phyloP scores from a whole-genome alignment of 2,329 filamentous ascomycete species.

The Beauveria pseudobassiana region DNA sequence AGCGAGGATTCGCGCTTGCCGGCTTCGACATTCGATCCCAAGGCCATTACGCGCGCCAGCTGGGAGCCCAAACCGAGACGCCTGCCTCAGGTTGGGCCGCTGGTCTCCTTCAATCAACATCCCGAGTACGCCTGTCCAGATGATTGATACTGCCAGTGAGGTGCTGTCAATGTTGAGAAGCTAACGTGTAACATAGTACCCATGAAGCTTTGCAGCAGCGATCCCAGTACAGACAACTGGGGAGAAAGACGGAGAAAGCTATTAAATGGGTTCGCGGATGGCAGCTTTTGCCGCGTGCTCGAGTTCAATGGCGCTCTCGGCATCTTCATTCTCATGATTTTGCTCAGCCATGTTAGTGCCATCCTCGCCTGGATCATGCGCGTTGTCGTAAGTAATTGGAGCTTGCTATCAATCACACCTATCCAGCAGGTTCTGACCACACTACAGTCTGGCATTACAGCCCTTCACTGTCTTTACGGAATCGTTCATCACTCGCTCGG shows the following conservation, averaged over 20 bases:
- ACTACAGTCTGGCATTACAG: conserved; percentile 52
- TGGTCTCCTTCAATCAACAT: conserved; percentile 77
- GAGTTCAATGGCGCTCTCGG: conserved; percentile 64
- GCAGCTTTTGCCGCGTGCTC: conserved; percentile 62
- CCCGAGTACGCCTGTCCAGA: conserved; percentile 59
- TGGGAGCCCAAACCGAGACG: conserved; percentile 55
- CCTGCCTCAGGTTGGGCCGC: conserved; percentile 63
- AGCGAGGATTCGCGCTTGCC: conserved; percentile 44
- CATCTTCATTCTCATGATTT: conserved; percentile 66
- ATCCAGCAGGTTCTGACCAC: conserved; percentile 10
- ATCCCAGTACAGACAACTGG: conserved; percentile 58
- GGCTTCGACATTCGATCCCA: conserved; percentile 69
- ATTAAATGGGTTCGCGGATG: conserved; percentile 62
- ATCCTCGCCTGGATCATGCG: conserved; percentile 68
- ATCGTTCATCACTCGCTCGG: conserved; percentile 72
- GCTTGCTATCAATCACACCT: conserved; percentile 6
- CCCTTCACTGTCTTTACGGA: conserved; percentile 65
- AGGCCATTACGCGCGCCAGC: conserved; percentile 74
- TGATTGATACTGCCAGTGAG: background rate
- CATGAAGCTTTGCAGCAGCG: conserved; percentile 59
- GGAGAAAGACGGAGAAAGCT: conserved; percentile 58
- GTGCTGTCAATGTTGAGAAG: background rate
- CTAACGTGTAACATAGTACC: conserved; percentile 31
- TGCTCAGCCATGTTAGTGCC: conserved; percentile 60
- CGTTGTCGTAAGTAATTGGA: conserved; percentile 54